These are phyloP conservation scores for Henckelia pumila DNA, from an alignment of 257 asterid genomes.

Conservation along the genomic window DNA sequence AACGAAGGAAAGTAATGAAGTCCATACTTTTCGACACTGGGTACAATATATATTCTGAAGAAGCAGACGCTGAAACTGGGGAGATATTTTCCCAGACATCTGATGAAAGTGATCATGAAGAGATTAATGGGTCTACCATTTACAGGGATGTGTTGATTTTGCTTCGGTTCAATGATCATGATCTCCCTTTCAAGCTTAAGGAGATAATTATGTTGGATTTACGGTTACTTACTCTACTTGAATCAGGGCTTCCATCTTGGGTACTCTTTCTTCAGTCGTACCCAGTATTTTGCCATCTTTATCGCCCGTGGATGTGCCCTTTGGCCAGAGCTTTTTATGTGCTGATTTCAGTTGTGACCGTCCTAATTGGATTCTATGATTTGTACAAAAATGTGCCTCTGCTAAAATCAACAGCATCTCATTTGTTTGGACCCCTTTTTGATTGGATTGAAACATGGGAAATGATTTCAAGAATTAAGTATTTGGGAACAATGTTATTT, in stretches of 20 bases:
- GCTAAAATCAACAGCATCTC: conserved; percentile 85
- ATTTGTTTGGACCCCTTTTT: conserved; percentile 88
- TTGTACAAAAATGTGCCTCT: conserved; percentile 91
- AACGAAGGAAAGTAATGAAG: conserved; percentile 64
- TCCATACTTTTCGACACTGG: conserved; percentile 36
- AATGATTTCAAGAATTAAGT: conserved; percentile 86
- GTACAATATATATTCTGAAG: conserved; percentile 38
- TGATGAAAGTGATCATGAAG: conserved; percentile 44
- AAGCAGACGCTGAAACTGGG: conserved; percentile 31
- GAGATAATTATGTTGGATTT: conserved; percentile 68
- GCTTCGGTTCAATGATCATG: conserved; percentile 67
- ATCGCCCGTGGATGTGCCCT: conserved; percentile 99
- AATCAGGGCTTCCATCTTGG: conserved; percentile 99
- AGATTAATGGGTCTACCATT: conserved; percentile 49
- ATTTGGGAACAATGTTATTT: conserved; percentile 94
- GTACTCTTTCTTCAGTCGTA: conserved; percentile 93
- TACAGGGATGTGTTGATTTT: conserved; percentile 74
- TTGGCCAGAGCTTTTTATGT: conserved; percentile 77
- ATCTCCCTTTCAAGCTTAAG: conserved; percentile 78
- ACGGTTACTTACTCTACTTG: conserved; percentile 78
- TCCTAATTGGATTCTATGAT: conserved; percentile 94
- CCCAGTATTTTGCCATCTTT: conserved; percentile 83
- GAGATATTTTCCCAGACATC: conserved; percentile 40
- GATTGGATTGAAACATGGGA: conserved; percentile 97
- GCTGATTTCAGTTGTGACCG: conserved; percentile 72